Base-by-base conservation (phyloP, 2,329 filamentous ascomycete species). In the Setomelanomma holmii region DNA sequence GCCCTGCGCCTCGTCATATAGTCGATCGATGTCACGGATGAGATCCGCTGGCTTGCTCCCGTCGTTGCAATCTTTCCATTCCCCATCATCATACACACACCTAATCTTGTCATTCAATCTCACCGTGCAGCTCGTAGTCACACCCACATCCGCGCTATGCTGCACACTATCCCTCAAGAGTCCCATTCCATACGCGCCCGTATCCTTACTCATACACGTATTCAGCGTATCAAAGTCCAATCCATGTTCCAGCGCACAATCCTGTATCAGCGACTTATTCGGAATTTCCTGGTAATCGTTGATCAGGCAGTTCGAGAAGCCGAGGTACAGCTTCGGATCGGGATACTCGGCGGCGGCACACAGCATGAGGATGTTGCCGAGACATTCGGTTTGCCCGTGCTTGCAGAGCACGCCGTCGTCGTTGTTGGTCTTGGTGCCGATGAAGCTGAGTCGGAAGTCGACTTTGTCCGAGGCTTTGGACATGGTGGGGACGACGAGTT, bases 351-450 rank as follows among this genome's bases (percentile, higher is more conserved):
- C 82, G 53, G 88, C 87, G 27, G 93, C 93, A 77, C 95, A 99
- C 43, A 99, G 88, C 73, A 96, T 89, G 75, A 99, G 82, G 72
- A 96, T 96, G 77, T 99, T 92, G 56, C 95, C 95, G 67, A 98
- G 85, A 74, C 90, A 99, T 78, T 99, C 95, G 36, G 82, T 83
- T 4, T 92, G 89, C 6, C 95, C 95, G 73, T 99, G 95, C 78
- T 82, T 93, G 80, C 95, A 99, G 27, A 86, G 81, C 53, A 98
- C 88, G 48, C 91, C 93, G 64, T 93, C 90, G 65, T 95, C 89
- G 56, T 87, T 81, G 44, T 89, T 87, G 40, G 80, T 77, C 77
- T 87, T 65, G 76, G 89, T 83, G 46, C 93, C 95, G 67, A 99
- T 96, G 69, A 90, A 98, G 7, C 91, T 95, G 53, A 98, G 81